Base-by-base conservation (phyloP, 2,329 filamentous ascomycete species). In the Pseudogymnoascus sp. region DNA sequence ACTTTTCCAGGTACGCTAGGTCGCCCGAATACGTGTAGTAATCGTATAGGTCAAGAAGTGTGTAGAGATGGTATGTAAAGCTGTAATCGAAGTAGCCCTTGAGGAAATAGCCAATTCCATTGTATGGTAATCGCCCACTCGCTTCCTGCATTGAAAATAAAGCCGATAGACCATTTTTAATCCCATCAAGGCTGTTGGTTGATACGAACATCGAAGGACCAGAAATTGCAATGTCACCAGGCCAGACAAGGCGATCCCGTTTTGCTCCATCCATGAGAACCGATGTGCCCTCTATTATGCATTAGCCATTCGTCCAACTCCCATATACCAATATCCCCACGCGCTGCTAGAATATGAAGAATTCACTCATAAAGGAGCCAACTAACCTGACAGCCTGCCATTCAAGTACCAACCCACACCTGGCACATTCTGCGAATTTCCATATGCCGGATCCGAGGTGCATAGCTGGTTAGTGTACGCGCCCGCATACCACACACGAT, bases 41-140 rank as follows among this genome's bases (percentile, higher is more conserved):
- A 61, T 84, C 82, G 69, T 83, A 82, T 6, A 81, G 81, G 2
- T 82, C 82, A 53, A 86, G 81, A 72, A 86, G 77, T 1, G 79
- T 81, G 73, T 81, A 82, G 68, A 84, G 77, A 61, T 86, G 83
- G 66, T 86, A 86, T 0, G 83, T 86, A 65, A 80, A 81, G 11
- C 78, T 80, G 38, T 75, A 71, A 1, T 71, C 67, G 3, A 71
- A 65, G 5, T 66, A 69, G 63, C 49, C 49, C 28, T 56, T 56
- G 28, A 56, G 49, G 28, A 56, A 56, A 34, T 79, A 70, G n/a
- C 71, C 69, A 25, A 76, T 78, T 0, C 81, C 80, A 4, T 79
- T 81, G 64, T 82, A 84, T 0, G 82, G 82, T n/a, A 83, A 70
- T 31, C 71, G 71, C 1, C 80, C 79, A 42, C 75, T 71, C 1